Percentiles rank a stretch among this genome's conserved stretches.
Evolutionary conservation across 1,284 basidiomycete species (phyloP).

Genomic region (Dichomitus squalens): DNA sequence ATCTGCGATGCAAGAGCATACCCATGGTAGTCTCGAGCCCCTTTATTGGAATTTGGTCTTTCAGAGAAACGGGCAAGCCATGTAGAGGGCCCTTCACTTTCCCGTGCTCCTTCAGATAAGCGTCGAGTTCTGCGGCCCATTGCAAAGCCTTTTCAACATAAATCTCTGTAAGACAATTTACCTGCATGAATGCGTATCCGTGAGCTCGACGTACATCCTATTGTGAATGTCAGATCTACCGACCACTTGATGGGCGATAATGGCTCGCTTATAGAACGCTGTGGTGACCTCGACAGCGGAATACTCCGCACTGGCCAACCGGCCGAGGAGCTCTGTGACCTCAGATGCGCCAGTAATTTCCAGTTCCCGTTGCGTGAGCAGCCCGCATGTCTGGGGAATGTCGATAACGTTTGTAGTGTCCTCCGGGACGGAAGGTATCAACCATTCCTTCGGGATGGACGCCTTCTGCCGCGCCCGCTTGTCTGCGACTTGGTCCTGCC

Average conservation of each 20-base stretch:
- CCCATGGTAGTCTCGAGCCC: conserved; percentile 61
- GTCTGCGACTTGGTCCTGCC: conserved; percentile 26
- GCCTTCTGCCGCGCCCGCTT: conserved; percentile 45
- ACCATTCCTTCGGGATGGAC: conserved; percentile 50
- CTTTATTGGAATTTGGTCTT: conserved; percentile 54
- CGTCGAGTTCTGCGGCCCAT: conserved; percentile 46
- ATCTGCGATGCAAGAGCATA: conserved; percentile 14
- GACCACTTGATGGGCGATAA: conserved; percentile 55
- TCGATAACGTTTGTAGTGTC: conserved; percentile 39
- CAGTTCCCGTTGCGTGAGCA: conserved; percentile 44
- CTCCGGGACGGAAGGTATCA: conserved; percentile 35
- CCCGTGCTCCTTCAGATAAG: conserved; percentile 38
- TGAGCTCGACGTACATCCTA: neutral
- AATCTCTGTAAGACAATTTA: conserved; percentile 51
- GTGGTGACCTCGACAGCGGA: conserved; percentile 41
- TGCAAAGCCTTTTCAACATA: conserved; percentile 47
- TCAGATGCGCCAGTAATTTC: conserved; percentile 29
- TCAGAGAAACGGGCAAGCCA: conserved; percentile 51
- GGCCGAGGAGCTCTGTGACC: conserved; percentile 34
- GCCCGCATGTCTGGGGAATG: conserved; percentile 43
- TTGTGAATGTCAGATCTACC: conserved; percentile 20
- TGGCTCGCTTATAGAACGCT: conserved; percentile 51
- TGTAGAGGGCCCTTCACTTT: conserved; percentile 48
- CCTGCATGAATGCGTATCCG: conserved; percentile 24
- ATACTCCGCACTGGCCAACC: conserved; percentile 39